Percentiles rank a stretch among this genome's conserved stretches.
These are phyloP conservation scores for Metschnikowia aberdeeniae DNA, from an alignment of 805 yeast genomes.

Conservation along the genomic window DNA sequence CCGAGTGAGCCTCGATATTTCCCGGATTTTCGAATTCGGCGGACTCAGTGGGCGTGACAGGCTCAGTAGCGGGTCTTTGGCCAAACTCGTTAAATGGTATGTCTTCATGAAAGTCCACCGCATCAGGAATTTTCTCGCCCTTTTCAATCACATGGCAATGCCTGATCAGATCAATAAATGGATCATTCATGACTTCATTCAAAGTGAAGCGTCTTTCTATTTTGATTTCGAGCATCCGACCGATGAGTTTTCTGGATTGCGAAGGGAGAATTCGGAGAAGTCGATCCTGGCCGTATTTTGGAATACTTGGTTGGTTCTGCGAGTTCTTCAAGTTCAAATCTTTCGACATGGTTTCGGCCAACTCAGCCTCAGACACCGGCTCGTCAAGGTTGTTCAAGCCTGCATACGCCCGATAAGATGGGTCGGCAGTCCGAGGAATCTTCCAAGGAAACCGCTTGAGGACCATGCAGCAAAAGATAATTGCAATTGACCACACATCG, in stretches of 20 bases:
- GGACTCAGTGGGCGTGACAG: conserved; percentile 4
- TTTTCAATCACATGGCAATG: conserved; percentile 42
- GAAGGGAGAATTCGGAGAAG: conserved; percentile 68
- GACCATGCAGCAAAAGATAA: conserved; percentile 87
- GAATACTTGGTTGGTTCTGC: conserved; percentile 8
- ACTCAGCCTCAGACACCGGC: conserved; percentile 11
- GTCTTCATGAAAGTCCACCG: conserved; percentile 2
- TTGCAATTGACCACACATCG: conserved; percentile 93
- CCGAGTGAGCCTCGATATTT: neutral
- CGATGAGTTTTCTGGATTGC: conserved; percentile 57
- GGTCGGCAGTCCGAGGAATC: conserved; percentile 74
- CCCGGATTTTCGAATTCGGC: neutral
- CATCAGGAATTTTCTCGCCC: conserved; percentile 5
- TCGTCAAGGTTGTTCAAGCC: conserved; percentile 11
- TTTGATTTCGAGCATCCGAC: conserved; percentile 60
- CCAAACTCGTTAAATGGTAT: neutral
- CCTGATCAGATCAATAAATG: conserved; percentile 56
- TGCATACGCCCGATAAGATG: conserved; percentile 64
- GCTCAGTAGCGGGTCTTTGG: conserved; percentile 3
- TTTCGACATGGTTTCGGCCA: conserved; percentile 10
- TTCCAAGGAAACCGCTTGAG: conserved; percentile 93
- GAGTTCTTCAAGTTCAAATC: conserved; percentile 9
- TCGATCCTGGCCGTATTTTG: conserved; percentile 60
- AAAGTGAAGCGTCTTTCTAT: conserved; percentile 57
- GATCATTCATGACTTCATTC: conserved; percentile 50